Evolutionary conservation across 2,329 filamentous ascomycete species (phyloP).

Genomic region (Dactylellina parvicollis): DNA sequence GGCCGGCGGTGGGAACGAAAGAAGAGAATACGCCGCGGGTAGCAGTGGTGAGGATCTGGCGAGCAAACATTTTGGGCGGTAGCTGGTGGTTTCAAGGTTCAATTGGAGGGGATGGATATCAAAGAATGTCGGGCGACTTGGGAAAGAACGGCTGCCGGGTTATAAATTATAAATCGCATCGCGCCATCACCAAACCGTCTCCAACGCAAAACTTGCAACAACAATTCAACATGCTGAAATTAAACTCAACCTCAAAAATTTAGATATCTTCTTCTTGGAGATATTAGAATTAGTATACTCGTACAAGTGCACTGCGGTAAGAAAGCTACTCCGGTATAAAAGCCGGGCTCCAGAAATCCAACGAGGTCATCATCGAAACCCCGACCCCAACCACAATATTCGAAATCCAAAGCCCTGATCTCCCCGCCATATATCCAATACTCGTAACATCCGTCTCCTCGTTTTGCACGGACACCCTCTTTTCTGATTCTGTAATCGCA

Average conservation of each 20-base stretch:
- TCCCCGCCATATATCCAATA: background rate
- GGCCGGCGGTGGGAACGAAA: conserved; percentile 24
- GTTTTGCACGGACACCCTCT: background rate
- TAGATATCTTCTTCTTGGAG: too few relatives aligned
- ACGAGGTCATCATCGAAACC: background rate
- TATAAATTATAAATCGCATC: conserved; percentile 1
- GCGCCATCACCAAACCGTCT: conserved; percentile 43
- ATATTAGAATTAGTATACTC: too few relatives aligned
- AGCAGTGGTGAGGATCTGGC: conserved; percentile 41
- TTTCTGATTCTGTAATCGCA: background rate
- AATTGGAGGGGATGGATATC: too few relatives aligned
- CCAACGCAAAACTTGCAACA: conserved; percentile 49
- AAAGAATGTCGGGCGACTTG: conserved; percentile 2
- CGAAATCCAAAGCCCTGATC: background rate
- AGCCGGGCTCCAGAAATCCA: conserved; percentile 1
- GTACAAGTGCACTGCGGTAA: too few relatives aligned
- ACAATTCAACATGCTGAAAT: too few relatives aligned
- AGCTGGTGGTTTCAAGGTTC: background rate
- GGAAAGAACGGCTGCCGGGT: background rate
- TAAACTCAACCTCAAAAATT: too few relatives aligned
- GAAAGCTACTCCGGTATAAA: too few relatives aligned
- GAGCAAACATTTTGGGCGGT: conserved; percentile 46
- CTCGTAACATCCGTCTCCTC: background rate
- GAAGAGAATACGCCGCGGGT: conserved; percentile 40
- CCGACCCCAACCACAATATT: conserved; percentile 2